Conservation (phyloP, 1,284 basidiomycete species). For the Peniophora sp. region DNA sequence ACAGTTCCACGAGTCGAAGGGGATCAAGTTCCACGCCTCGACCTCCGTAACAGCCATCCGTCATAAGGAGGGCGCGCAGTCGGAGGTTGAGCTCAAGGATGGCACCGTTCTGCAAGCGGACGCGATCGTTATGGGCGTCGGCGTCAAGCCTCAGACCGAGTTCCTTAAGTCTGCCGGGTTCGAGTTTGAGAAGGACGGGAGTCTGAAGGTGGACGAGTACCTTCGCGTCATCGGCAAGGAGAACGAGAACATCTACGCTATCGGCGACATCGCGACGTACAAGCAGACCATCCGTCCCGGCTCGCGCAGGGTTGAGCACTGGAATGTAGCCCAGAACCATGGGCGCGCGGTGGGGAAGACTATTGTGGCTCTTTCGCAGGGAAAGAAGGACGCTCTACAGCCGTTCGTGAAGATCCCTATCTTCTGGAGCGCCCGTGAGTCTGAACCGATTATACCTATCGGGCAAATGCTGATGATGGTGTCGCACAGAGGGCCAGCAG, state of each 20-base stretch:
- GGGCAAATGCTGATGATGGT: background rate
- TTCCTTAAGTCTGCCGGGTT: constrained; percentile 68
- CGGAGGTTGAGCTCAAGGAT: constrained; percentile 61
- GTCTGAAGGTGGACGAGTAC: constrained; percentile 76
- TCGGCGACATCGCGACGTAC: constrained; percentile 86
- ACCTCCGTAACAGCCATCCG: constrained; percentile 72
- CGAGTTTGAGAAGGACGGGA: constrained; percentile 70
- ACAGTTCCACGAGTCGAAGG: constrained; percentile 73
- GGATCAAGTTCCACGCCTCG: constrained; percentile 73
- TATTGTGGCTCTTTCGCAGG: constrained; percentile 39
- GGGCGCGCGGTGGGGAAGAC: constrained; percentile 3
- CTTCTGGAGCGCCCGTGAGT: constrained; percentile 84
- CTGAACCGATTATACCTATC: too few species aligned
- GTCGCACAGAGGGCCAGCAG: constrained; percentile 55
- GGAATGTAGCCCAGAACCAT: constrained; percentile 59
- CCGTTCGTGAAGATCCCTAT: constrained; percentile 76
- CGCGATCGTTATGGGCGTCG: constrained; percentile 84
- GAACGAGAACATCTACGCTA: constrained; percentile 63
- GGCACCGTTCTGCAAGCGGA: constrained; percentile 69
- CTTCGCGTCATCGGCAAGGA: constrained; percentile 58
- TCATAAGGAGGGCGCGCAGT: constrained; percentile 37
- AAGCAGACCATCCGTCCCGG: constrained; percentile 53
- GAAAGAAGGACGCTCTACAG: constrained; percentile 35
- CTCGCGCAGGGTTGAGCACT: constrained; percentile 75
- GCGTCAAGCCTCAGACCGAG: constrained; percentile 80